phyloP scores from a whole-genome alignment of 495 filamentous ascomycete species.

The Darksidea phi region DNA sequence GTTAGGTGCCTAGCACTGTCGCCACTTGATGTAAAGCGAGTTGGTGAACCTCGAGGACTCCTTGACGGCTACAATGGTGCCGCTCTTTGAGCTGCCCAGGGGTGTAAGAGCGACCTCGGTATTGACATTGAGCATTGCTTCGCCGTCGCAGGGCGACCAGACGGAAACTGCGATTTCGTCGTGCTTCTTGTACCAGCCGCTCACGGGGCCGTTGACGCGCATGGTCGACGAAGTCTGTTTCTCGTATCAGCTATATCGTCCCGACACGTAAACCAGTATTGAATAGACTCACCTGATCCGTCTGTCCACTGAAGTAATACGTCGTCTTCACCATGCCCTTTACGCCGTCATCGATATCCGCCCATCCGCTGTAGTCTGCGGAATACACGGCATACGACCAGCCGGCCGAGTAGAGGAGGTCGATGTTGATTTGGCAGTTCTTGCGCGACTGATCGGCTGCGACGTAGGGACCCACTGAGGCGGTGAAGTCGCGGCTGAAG shows the following conservation, averaged over 20 bases:
- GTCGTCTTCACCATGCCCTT: slow-evolving; percentile 48
- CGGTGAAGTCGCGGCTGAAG: slow-evolving; percentile 37
- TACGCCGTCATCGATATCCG: slow-evolving; percentile 44
- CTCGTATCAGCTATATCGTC: neutral
- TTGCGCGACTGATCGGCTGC: slow-evolving; percentile 43
- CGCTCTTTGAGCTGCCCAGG: slow-evolving; percentile 21
- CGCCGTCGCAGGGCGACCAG: slow-evolving; percentile 36
- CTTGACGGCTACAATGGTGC: slow-evolving; percentile 40
- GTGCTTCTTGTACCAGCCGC: slow-evolving; percentile 31
- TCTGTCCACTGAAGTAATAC: slow-evolving; percentile 51
- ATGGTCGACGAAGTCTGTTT: slow-evolving; percentile 19
- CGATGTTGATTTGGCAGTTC: slow-evolving; percentile 53
- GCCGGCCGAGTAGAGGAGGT: slow-evolving; percentile 48
- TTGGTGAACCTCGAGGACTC: slow-evolving; percentile 40
- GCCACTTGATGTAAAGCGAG: slow-evolving; percentile 35
- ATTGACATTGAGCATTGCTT: slow-evolving; percentile 38
- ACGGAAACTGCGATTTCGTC: slow-evolving; percentile 31
- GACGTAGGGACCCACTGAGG: slow-evolving; percentile 45
- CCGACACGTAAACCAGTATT: neutral
- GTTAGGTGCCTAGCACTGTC: slow-evolving; percentile 36
- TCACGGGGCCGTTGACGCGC: slow-evolving; percentile 25
- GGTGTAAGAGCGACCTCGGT: slow-evolving; percentile 34
- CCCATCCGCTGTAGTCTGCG: slow-evolving; percentile 51
- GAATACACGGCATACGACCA: slow-evolving; percentile 52
- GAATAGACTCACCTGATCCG: slow-evolving; percentile 26